Conservation (phyloP, 2,329 filamentous ascomycete genomes). For the Epichloe sp. region DNA sequence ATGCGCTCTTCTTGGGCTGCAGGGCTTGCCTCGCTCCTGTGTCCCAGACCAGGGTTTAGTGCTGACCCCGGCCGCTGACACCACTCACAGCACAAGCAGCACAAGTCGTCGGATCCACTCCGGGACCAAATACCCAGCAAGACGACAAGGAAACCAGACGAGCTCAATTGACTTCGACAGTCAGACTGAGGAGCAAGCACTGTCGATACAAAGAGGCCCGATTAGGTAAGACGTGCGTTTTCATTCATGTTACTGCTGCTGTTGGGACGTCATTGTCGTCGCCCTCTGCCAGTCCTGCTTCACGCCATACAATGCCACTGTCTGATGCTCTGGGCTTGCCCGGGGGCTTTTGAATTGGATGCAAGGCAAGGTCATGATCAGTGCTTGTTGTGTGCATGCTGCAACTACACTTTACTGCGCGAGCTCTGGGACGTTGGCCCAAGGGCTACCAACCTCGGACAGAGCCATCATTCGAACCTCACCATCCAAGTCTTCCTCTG, state of each 20-base stretch:
- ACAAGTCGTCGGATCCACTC: neutral
- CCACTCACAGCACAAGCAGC: neutral
- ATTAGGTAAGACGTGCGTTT: neutral
- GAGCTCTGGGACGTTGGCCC: neutral
- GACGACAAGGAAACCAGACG: neutral
- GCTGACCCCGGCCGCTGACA: constrained; percentile 5
- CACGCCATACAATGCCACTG: neutral
- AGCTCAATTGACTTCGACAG: neutral
- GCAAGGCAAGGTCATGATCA: neutral
- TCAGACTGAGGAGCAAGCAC: neutral
- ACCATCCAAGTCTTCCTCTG: neutral
- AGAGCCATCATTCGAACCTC: neutral
- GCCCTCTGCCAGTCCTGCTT: neutral
- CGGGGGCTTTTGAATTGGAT: neutral
- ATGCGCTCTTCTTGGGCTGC: constrained; percentile 1
- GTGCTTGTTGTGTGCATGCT: constrained; percentile 1
- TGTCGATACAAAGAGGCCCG: neutral
- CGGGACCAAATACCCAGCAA: neutral
- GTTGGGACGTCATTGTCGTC: neutral
- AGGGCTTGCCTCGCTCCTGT: constrained; percentile 1
- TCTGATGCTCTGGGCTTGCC: neutral
- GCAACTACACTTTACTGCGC: neutral
- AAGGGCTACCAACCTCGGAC: neutral
- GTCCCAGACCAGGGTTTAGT: constrained; percentile 4
- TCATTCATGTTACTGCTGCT: neutral